phyloP scores from a whole-genome alignment of 208 protist genomes.

The Trichomonas gallinae region DNA sequence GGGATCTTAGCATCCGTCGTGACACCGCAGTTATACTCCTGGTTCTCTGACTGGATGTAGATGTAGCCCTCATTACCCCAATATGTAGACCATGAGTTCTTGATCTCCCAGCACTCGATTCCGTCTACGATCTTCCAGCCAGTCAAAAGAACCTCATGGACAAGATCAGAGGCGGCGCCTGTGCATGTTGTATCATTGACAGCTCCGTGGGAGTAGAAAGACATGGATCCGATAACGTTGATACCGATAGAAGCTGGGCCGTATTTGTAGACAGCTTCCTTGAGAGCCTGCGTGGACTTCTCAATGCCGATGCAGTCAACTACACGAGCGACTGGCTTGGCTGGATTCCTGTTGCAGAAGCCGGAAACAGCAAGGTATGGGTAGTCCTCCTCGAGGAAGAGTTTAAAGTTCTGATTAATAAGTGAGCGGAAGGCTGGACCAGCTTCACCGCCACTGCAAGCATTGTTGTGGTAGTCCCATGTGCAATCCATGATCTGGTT shows the following conservation, averaged over 20 bases:
- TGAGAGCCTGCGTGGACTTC: not conserved
- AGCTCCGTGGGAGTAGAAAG: not conserved
- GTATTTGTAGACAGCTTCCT: not conserved
- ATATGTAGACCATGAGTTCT: not conserved
- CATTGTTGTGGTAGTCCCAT: not conserved
- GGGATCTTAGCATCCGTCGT: slow-evolving; percentile 13
- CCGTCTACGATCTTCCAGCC: not conserved
- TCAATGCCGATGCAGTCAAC: not conserved
- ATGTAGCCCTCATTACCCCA: slow-evolving; percentile 6
- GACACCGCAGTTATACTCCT: not conserved
- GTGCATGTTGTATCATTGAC: not conserved
- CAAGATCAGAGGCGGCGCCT: not conserved
- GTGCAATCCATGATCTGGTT: slow-evolving; percentile 16
- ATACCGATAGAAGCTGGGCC: not conserved
- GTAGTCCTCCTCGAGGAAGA: not conserved
- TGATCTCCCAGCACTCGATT: not conserved
- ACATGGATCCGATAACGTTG: not conserved
- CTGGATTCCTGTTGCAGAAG: not conserved
- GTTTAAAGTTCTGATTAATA: not conserved
- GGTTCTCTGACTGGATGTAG: not conserved
- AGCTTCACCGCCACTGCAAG: not conserved
- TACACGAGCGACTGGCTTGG: not conserved
- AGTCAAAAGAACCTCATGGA: not conserved
- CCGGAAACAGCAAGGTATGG: not conserved
- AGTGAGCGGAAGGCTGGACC: not conserved